These are phyloP conservation scores for Aspergillus saccharolyticus DNA, from an alignment of 495 filamentous ascomycete genomes.

Conservation along the genomic window DNA sequence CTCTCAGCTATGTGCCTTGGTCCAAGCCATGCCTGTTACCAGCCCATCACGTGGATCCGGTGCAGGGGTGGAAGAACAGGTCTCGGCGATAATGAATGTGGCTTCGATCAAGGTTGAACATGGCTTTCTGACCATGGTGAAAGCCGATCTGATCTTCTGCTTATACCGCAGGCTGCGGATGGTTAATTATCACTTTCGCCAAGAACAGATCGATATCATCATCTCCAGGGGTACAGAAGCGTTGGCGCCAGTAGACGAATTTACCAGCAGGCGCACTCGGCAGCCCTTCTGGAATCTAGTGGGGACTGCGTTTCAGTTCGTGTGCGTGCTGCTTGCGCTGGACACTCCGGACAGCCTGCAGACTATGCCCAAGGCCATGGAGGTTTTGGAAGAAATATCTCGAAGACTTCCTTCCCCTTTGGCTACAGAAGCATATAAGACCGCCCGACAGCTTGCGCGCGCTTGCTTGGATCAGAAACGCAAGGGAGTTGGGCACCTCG, in stretches of 20 bases:
- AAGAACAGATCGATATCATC: not conserved
- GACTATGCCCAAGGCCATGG: not conserved
- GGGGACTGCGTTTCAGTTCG: constrained; percentile 1
- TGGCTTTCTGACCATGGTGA: not conserved
- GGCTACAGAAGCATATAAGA: not conserved
- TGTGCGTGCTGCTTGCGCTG: not conserved
- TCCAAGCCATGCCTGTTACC: not conserved
- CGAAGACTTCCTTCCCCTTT: not conserved
- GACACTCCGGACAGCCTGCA: not conserved
- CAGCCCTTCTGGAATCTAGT: constrained; percentile 1
- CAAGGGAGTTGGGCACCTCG: not conserved
- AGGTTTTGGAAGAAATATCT: not conserved
- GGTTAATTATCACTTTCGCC: not conserved
- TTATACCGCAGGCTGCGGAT: constrained; percentile 1
- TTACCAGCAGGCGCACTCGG: too few relatives aligned
- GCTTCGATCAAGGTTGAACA: not conserved
- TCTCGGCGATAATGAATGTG: not conserved
- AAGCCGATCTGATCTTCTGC: not conserved
- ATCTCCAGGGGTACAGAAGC: not conserved
- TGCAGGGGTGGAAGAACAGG: not conserved
- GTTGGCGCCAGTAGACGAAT: not conserved
- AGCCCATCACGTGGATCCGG: not conserved
- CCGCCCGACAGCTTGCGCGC: not conserved
- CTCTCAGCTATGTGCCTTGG: not conserved
- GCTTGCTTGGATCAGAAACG: not conserved